Evolutionary conservation across 164 flowering plant species (phyloP).

Genomic region (Umbellularia californica): DNA sequence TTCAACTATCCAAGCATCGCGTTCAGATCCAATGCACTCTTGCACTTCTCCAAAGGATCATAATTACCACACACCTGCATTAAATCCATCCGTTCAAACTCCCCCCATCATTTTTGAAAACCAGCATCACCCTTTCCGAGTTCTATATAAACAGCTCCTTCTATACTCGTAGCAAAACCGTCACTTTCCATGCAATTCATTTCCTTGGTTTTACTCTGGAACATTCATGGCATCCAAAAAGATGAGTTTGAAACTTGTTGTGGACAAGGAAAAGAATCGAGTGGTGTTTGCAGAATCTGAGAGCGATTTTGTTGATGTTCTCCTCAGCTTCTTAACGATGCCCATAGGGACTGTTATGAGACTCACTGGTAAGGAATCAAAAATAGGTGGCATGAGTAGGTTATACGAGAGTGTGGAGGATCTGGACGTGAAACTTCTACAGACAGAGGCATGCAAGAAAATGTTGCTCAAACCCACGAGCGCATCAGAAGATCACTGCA

Average conservation of each 20-base stretch:
- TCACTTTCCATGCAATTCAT: too few species aligned
- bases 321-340: conserved; percentile 5
- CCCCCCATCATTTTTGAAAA: too few species aligned
- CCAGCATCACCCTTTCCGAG: too few species aligned
- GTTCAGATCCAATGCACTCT: too few species aligned
- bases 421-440: neutral
- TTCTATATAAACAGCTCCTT: too few species aligned
- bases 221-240: too few species aligned
- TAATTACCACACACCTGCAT: too few species aligned
- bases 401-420: conserved; percentile 6
- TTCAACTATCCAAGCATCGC: too few species aligned
- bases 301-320: conserved; percentile 1
- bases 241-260: neutral
- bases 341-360: neutral
- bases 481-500: neutral
- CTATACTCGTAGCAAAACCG: too few species aligned
- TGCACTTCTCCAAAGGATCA: too few species aligned
- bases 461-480: neutral
- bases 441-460: neutral
- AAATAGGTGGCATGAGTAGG: neutral
- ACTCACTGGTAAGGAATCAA: neutral
- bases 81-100: too few species aligned
- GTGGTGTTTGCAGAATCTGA: conserved; percentile 6
- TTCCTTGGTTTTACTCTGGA: too few species aligned
- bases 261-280: neutral